Evolutionary conservation across 1,139 yeast genomes (phyloP), one percentile per base, ranked within the genome.

Genomic region (Ogataea hybrid): DNA sequence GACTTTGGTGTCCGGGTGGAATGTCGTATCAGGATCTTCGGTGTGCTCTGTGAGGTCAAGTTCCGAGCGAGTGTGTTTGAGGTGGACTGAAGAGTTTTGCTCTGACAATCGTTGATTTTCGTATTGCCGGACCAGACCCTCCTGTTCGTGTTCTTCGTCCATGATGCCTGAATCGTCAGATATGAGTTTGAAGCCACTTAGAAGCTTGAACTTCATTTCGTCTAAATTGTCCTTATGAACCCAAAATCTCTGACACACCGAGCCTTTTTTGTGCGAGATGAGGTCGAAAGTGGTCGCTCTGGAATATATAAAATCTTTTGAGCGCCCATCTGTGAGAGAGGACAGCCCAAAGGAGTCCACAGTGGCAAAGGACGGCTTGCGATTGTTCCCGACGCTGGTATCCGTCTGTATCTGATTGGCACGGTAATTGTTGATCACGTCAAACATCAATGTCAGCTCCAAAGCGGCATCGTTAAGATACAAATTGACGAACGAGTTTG

Each of bases 391-490:
- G 5, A 16, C 6, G 14, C 23, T 22, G 10, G 37, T 4, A 12
- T 11, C 28, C 14, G 12, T 18, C 21, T 6, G n/a, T 32, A 35
- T 34, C 12, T 44, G 47, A 20, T 51, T 35, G 6, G 41, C 39
- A 25, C 38, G 44, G 30, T 54, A 57, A 22, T 53, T 52, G 37
- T 59, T 57, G 17, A 78, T 51, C 6, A 77, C 70, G 48, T 79
- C 82, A 48, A 76, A 74, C 35, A 82, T 66, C 43, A 79, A 52
- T 2, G 90, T 77, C 38, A 85, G 67, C 52, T 82, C 86, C 25
- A 77, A 57, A 25, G 90, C 79, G 39, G 82, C 71, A 10, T 79
- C 75, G 21, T 84, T 75, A 39, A 88, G 67, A 58, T 84, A 87
- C 22, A 81, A 67, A 50, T 77, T 75, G 29, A 80, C 72, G 55